Percentiles rank a stretch among this genome's conserved stretches.
phyloP scores from a whole-genome alignment of 2,329 filamentous ascomycete genomes.

The Periconia sp. region DNA sequence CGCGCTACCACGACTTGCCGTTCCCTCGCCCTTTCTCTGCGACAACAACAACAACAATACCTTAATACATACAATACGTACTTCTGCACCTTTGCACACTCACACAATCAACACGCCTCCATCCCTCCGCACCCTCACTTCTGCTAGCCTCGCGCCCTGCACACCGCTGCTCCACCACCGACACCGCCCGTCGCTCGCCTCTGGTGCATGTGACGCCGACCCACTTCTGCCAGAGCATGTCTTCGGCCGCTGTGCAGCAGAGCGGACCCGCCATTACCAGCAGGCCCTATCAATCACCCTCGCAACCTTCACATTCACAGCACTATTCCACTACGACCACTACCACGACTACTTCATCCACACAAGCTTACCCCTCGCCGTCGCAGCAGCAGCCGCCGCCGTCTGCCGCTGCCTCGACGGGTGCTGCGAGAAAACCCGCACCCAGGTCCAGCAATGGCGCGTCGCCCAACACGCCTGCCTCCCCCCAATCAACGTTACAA shows the following conservation, averaged over 20 bases:
- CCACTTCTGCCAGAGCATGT: slow-evolving; percentile 27
- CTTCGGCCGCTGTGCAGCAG: slow-evolving; percentile 40
- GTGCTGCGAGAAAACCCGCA: slow-evolving; percentile 41
- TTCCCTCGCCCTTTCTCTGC: not conserved
- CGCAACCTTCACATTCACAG: slow-evolving; percentile 35
- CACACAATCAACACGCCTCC: not conserved
- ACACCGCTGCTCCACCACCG: no score
- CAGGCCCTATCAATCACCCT: slow-evolving; percentile 10
- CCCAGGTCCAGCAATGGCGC: slow-evolving; percentile 45
- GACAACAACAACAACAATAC: not conserved
- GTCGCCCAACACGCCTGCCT: slow-evolving; percentile 41
- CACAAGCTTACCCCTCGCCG: slow-evolving; percentile 4
- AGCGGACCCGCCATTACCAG: slow-evolving; percentile 27
- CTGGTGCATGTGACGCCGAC: not conserved
- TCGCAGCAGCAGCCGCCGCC: slow-evolving; percentile 17
- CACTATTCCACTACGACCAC: slow-evolving; percentile 25
- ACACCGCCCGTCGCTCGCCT: not conserved
- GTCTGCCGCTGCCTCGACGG: slow-evolving; percentile 31
- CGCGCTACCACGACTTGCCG: not conserved
- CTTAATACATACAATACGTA: no score
- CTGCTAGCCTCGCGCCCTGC: no score
- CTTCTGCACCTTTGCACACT: no score
- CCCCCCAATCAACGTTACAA: slow-evolving; percentile 33
- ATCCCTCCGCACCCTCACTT: slow-evolving; percentile 5
- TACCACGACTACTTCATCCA: not conserved